Evolutionary conservation across 176 grass and related monocot species (phyloP).

Genomic region (Metroxylon sagu): DNA sequence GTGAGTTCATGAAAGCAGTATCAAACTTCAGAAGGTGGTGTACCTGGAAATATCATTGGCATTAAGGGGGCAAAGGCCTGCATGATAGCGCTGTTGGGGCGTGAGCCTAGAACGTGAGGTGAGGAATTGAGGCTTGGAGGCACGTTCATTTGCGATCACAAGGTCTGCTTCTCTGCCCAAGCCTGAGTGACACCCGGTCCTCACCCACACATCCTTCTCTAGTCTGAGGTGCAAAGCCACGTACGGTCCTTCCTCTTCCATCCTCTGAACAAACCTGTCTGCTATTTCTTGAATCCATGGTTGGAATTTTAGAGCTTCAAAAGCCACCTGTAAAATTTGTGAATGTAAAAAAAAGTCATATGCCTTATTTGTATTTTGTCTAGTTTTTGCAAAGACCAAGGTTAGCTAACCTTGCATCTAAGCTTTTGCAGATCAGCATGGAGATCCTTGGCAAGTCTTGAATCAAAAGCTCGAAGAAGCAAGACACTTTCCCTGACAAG

Average conservation of each 20-base stretch:
- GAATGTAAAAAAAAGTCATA: too few species aligned
- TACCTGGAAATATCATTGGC: slow-evolving; percentile 29
- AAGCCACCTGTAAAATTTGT: slow-evolving; percentile 23
- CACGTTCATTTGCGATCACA: slow-evolving; percentile 3
- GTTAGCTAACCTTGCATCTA: slow-evolving; percentile 25
- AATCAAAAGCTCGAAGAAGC: slow-evolving; percentile 34
- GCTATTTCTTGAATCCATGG: slow-evolving; percentile 26
- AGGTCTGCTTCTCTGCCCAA: slow-evolving; percentile 9
- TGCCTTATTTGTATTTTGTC: background rate
- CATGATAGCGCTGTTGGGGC: slow-evolving; percentile 10
- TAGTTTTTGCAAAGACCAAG: too few species aligned
- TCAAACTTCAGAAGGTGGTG: too few species aligned
- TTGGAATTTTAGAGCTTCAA: slow-evolving; percentile 30
- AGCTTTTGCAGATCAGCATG: slow-evolving; percentile 34
- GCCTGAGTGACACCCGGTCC: slow-evolving; percentile 34
- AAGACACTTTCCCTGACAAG: slow-evolving; percentile 22
- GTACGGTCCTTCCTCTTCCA: slow-evolving; percentile 34
- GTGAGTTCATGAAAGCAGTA: too few species aligned
- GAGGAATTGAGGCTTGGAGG: slow-evolving; percentile 17
- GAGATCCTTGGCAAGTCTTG: slow-evolving; percentile 30
- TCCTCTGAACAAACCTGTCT: slow-evolving; percentile 19
- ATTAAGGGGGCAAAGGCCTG: slow-evolving; percentile 40
- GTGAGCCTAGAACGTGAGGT: slow-evolving; percentile 30
- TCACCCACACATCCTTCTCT: slow-evolving; percentile 44
- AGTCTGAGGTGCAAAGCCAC: slow-evolving; percentile 34